Percentiles rank a stretch among this genome's conserved stretches.
These are phyloP conservation scores for Fusarium ambrosium DNA, from an alignment of 2,329 filamentous ascomycete species.

Conservation along the genomic window DNA sequence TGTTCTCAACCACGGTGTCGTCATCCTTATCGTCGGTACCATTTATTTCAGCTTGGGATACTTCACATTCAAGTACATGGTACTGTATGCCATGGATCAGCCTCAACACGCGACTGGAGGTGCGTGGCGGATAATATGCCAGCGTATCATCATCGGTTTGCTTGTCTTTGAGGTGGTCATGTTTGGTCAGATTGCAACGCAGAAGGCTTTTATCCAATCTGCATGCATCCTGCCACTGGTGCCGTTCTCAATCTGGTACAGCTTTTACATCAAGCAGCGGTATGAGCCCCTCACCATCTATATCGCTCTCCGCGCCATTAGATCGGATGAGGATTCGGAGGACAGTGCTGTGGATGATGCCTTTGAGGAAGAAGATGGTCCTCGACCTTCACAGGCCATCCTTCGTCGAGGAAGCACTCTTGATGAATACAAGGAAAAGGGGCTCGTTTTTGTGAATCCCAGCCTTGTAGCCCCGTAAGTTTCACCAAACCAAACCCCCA, in stretches of 20 bases:
- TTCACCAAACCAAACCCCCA: background rate
- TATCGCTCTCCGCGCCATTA: slow-evolving; percentile 90
- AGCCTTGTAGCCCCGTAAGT: slow-evolving; percentile 77
- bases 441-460: slow-evolving; percentile 80
- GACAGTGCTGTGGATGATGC: slow-evolving; percentile 55
- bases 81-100: slow-evolving; percentile 98
- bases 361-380: slow-evolving; percentile 55
- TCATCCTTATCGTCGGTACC: slow-evolving; percentile 85
- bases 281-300: slow-evolving; percentile 93
- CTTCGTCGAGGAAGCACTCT: slow-evolving; percentile 72
- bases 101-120: slow-evolving; percentile 93
- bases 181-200: slow-evolving; percentile 85
- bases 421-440: slow-evolving; percentile 80
- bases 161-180: slow-evolving; percentile 93
- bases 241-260: slow-evolving; percentile 88
- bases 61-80: slow-evolving; percentile 96
- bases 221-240: slow-evolving; percentile 82
- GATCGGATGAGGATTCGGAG: slow-evolving; percentile 63
- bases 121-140: slow-evolving; percentile 97
- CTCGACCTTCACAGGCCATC: slow-evolving; percentile 56
- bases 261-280: slow-evolving; percentile 81
- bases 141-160: slow-evolving; percentile 87
- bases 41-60: slow-evolving; percentile 87
- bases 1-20: slow-evolving; percentile 82
- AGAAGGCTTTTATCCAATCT: slow-evolving; percentile 79